Evolutionary conservation across 495 filamentous ascomycete genomes (phyloP).

Genomic region (Hypoxylon intermedium): DNA sequence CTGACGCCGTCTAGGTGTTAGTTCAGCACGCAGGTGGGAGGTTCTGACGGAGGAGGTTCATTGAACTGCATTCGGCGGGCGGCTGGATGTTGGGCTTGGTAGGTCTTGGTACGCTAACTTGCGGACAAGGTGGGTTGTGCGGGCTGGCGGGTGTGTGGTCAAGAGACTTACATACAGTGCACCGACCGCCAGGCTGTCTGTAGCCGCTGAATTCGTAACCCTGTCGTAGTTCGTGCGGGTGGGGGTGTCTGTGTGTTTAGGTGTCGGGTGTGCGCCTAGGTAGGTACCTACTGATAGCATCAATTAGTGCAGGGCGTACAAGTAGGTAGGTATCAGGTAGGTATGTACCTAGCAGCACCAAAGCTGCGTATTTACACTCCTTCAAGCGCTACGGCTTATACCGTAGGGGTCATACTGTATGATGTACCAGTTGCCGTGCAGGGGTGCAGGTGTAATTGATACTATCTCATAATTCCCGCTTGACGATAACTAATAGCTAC

Average conservation of each 20-base stretch:
- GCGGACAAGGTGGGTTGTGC: conserved; percentile 23
- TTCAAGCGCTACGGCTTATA: no score
- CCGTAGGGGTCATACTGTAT: no score
- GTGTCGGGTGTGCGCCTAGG: conserved; percentile 8
- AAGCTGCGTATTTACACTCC: no score
- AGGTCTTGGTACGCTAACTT: no score
- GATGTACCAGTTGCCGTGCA: conserved; percentile 14
- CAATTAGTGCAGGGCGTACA: no score
- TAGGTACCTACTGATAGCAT: neutral
- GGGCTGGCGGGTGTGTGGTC: conserved; percentile 11
- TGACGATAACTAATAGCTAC: neutral
- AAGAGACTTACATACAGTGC: conserved; percentile 7
- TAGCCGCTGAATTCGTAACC: conserved; percentile 18
- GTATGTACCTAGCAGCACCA: no score
- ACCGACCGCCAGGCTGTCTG: conserved; percentile 22
- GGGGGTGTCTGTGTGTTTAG: conserved; percentile 1
- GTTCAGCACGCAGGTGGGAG: conserved; percentile 15
- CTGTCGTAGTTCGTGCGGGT: conserved; percentile 29
- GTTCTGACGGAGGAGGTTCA: conserved; percentile 41
- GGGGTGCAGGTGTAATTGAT: conserved; percentile 15
- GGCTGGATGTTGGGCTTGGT: conserved; percentile 36
- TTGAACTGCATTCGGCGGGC: conserved; percentile 29
- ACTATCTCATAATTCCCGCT: conserved; percentile 1
- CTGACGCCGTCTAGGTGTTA: neutral
- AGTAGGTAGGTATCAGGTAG: no score